These are phyloP conservation scores for Brettanomyces sp. DNA, from an alignment of 805 yeast genomes.

Conservation along the genomic window DNA sequence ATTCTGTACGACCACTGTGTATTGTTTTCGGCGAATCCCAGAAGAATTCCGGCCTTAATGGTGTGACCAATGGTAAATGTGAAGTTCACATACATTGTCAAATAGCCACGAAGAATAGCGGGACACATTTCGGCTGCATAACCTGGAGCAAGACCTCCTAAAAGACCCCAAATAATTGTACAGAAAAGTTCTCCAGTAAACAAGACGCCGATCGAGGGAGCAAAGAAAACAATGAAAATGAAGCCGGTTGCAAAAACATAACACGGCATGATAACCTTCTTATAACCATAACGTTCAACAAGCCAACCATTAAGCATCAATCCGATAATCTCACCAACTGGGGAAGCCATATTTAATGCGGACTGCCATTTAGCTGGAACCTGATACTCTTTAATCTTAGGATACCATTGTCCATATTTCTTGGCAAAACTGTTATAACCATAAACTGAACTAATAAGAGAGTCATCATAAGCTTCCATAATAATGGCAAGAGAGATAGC, in stretches of 20 bases:
- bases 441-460: conserved; percentile 26
- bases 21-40: conserved; percentile 3
- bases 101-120: neutral
- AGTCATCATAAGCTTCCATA: conserved; percentile 32
- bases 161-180: neutral
- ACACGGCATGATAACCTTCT: conserved; percentile 13
- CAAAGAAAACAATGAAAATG: conserved; percentile 30
- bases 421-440: conserved; percentile 23
- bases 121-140: neutral
- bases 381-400: conserved; percentile 18
- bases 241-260: conserved; percentile 21
- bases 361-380: conserved; percentile 37
- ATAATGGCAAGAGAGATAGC: conserved; percentile 25
- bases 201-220: conserved; percentile 12
- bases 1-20: conserved; percentile 13
- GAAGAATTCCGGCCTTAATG: neutral
- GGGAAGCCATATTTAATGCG: conserved; percentile 26
- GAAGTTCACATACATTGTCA: neutral
- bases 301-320: conserved; percentile 26
- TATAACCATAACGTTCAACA: conserved; percentile 27
- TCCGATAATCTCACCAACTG: conserved; percentile 27
- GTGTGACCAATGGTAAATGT: neutral
- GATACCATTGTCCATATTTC: conserved; percentile 25
- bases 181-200: neutral
- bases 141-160: neutral